A percentile compares a stretch with the other conserved stretches of the same genome.
Evolutionary conservation across 768 basidiomycete genomes (phyloP).

Genomic region (Lactarius tabidus): DNA sequence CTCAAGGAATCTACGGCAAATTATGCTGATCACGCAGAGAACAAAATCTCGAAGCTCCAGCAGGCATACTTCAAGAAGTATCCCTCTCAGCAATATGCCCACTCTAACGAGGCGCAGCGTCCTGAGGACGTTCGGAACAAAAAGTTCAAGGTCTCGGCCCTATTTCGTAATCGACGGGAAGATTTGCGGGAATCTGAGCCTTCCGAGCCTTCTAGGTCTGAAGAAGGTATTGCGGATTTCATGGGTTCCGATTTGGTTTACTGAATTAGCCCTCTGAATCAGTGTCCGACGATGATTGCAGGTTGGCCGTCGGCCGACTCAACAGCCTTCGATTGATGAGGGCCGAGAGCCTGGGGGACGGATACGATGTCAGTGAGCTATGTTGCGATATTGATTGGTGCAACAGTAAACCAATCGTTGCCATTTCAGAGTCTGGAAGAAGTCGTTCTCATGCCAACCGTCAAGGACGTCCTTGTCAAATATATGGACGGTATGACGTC

Average conservation of each 20-base stretch:
- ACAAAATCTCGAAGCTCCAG: not conserved
- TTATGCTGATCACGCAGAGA: not conserved
- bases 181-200: not conserved
- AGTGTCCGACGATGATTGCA: not conserved
- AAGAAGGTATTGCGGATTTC: not conserved
- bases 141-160: not conserved
- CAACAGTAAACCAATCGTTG: not conserved
- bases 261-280: not conserved
- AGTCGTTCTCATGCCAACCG: not conserved
- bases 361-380: not conserved
- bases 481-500: not conserved
- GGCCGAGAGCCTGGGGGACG: not conserved
- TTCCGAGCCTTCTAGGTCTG: not conserved
- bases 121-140: not conserved
- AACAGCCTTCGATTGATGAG: not conserved
- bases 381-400: not conserved
- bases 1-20: not conserved
- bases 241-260: not conserved
- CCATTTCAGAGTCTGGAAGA: not conserved
- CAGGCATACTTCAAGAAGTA: not conserved
- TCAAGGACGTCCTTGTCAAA: not conserved
- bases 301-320: not conserved
- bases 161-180: not conserved
- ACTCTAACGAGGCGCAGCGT: not conserved
- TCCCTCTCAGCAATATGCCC: not conserved